phyloP scores from a whole-genome alignment of 768 basidiomycete genomes.

The Vararia minispora region DNA sequence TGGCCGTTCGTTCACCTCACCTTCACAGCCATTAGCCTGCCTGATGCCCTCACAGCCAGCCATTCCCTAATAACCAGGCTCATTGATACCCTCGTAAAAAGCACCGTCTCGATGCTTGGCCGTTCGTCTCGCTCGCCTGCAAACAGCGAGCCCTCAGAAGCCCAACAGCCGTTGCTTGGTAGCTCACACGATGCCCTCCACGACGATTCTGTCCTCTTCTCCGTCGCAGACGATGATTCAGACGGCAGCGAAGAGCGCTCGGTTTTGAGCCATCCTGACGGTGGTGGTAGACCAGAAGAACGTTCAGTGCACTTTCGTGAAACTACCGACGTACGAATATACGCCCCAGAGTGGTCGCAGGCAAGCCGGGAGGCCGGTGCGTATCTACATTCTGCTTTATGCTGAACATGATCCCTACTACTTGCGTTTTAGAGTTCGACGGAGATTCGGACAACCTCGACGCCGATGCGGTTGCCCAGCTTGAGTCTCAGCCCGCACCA shows the following conservation, averaged over 20 bases:
- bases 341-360: conserved; percentile 54
- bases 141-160: conserved; percentile 30
- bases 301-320: conserved; percentile 51
- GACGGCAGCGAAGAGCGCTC: conserved; percentile 29
- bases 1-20: no score
- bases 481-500: conserved; percentile 22
- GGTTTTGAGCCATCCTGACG: no score
- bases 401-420: conserved; percentile 8
- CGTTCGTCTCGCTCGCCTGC: no score
- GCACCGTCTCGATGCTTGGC: no score
- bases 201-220: conserved; percentile 38
- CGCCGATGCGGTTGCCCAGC: conserved; percentile 26
- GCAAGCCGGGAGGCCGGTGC: conserved; percentile 75
- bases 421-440: conserved; percentile 53
- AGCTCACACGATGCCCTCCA: conserved; percentile 29
- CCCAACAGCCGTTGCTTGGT: conserved; percentile 47
- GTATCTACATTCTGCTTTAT: conserved; percentile 22
- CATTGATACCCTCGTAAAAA: no score
- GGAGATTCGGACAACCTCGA: conserved; percentile 78
- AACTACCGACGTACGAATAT: conserved; percentile 60
- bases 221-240: conserved; percentile 43
- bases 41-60: no score
- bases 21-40: no score
- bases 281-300: conserved; percentile 14
- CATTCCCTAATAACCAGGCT: no score